Evolutionary conservation across 352 stramenopile species (phyloP).

Genomic region (Globisporangium spinosum): DNA sequence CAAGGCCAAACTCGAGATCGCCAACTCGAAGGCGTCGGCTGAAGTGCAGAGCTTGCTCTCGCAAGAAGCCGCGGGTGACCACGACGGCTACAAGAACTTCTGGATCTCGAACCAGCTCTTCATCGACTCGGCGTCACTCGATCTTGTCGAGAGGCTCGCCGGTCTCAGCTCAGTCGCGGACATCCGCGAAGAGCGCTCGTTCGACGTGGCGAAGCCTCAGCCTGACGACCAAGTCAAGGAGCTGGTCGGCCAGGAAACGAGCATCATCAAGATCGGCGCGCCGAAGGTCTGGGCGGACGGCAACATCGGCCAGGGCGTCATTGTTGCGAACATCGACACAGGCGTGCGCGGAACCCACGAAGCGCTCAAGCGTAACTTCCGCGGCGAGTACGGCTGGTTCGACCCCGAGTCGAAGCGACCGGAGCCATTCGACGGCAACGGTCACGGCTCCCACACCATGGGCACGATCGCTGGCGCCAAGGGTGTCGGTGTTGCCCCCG

Average conservation of each 20-base stretch:
- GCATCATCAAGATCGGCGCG: not conserved
- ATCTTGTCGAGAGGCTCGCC: not conserved
- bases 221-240: not conserved
- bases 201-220: not conserved
- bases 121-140: not conserved
- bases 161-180: not conserved
- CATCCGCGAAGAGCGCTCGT: not conserved
- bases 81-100: not conserved
- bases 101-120: not conserved
- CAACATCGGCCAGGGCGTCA: not conserved
- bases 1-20: not conserved
- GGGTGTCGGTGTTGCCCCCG: not conserved
- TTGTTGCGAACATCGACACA: not conserved
- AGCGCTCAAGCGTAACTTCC: not conserved
- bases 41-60: not conserved
- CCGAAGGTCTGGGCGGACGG: not conserved
- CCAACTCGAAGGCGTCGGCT: not conserved
- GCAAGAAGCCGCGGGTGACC: not conserved
- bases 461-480: not conserved
- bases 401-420: too few species aligned
- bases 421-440: not conserved
- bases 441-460: constrained; percentile 8
- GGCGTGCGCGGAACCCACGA: not conserved
- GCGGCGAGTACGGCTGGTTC: too few species aligned
- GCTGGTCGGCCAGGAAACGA: not conserved